Percentiles rank a stretch among this genome's conserved stretches.
phyloP scores from a whole-genome alignment of 345 rosid genomes.

The Rhodomyrtus tomentosa region DNA sequence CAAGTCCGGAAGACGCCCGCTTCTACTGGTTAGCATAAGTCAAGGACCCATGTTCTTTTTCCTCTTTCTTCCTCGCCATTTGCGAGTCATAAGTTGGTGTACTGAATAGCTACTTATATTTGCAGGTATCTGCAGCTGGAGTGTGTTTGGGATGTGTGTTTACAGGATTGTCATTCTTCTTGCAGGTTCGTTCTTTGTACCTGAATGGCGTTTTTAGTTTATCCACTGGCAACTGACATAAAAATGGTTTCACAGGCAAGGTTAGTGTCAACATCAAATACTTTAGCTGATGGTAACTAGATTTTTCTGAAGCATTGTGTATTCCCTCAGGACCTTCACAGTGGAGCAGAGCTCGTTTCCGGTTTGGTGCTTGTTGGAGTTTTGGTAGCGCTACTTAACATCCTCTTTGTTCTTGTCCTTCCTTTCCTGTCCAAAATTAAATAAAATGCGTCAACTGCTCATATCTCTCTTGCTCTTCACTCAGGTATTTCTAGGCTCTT shows the following conservation, averaged over 20 bases:
- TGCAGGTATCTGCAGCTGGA: conserved; percentile 29
- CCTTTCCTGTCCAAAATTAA: neutral
- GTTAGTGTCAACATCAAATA: neutral
- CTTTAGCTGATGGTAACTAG: neutral
- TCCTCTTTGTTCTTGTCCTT: neutral
- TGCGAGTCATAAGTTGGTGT: neutral
- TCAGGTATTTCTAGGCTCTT: conserved; percentile 34
- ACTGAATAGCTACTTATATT: neutral
- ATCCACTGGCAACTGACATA: neutral
- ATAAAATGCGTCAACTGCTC: neutral
- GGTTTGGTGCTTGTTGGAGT: conserved; percentile 27
- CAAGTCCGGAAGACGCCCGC: conserved; percentile 14
- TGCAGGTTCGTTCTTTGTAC: conserved; percentile 5
- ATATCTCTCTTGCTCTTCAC: neutral
- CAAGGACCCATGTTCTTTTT: neutral
- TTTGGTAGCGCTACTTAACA: conserved; percentile 9
- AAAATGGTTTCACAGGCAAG: neutral
- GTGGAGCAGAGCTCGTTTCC: neutral
- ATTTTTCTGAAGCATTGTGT: neutral
- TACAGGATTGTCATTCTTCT: conserved; percentile 26
- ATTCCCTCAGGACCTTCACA: conserved; percentile 11
- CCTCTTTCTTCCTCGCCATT: neutral
- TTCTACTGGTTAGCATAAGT: conserved; percentile 12
- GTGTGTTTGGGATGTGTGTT: conserved; percentile 18
- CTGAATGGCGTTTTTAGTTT: neutral